Percentiles rank a stretch among this genome's conserved stretches.
phyloP scores from a whole-genome alignment of 345 rosid genomes.

The Hypericum perforatum region DNA sequence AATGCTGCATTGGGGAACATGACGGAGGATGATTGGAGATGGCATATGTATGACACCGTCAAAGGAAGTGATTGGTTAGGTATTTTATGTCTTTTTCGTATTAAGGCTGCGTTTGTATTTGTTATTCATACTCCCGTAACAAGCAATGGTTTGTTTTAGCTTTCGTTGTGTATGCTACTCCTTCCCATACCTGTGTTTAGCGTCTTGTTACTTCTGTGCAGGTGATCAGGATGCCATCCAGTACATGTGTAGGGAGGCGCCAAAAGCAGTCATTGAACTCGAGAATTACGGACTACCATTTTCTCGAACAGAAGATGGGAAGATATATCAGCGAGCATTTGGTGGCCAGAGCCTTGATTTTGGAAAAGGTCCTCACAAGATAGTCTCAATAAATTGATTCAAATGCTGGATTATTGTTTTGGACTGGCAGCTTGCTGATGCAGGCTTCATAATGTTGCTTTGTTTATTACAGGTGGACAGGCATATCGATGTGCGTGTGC shows the following conservation, averaged over 20 bases:
- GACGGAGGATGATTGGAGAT: constrained; percentile 98
- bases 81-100: constrained; percentile 15
- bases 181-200: constrained; percentile 6
- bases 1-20: constrained; percentile 98
- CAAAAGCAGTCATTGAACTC: constrained; percentile 95
- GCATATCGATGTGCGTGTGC: constrained; percentile 99
- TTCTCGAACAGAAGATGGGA: constrained; percentile 97
- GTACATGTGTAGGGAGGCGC: constrained; percentile 99
- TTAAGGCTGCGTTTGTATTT: not conserved
- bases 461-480: constrained; percentile 65
- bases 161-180: too few relatives aligned
- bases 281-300: constrained; percentile 90
- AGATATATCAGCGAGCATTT: constrained; percentile 96
- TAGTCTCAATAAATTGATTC: not conserved
- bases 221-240: constrained; percentile 99
- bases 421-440: constrained; percentile 9
- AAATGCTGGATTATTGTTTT: not conserved
- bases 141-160: not conserved
- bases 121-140: not conserved
- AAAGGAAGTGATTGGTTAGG: constrained; percentile 99
- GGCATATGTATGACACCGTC: constrained; percentile 99
- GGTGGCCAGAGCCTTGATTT: constrained; percentile 98
- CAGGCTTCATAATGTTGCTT: constrained; percentile 13
- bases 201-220: constrained; percentile 15
- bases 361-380: constrained; percentile 66